Evolutionary conservation across 202 grass and related monocot species (phyloP).

Genomic region (Setaria italica): DNA sequence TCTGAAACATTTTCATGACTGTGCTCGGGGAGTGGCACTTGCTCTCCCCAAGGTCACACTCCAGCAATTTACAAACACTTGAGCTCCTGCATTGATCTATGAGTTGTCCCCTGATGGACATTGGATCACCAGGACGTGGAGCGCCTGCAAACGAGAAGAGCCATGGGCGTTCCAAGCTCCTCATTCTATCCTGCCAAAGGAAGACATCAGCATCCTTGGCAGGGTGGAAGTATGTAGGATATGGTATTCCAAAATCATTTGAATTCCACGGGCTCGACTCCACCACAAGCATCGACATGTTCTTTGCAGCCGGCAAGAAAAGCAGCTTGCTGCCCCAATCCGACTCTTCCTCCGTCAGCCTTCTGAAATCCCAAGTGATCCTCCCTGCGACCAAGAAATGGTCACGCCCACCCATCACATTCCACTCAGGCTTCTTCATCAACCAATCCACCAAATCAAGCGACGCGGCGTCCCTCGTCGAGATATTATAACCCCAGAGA

Average conservation of each 20-base stretch:
- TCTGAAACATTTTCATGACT: conserved; percentile 98
- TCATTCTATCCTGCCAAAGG: conserved; percentile 92
- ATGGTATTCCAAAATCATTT: conserved; percentile 92
- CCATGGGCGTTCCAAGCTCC: conserved; percentile 77
- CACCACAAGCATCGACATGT: conserved; percentile 98
- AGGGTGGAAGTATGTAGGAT: conserved; percentile 96
- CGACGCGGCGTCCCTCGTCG: conserved; percentile 74
- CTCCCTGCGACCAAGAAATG: conserved; percentile 94
- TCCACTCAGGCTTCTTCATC: conserved; percentile 81
- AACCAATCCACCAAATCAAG: conserved; percentile 92
- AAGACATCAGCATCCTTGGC: conserved; percentile 84
- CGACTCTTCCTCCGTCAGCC: conserved; percentile 68
- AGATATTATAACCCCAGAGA: conserved; percentile 92
- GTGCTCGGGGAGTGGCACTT: conserved; percentile 92
- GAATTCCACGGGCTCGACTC: conserved; percentile 96
- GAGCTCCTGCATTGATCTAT: conserved; percentile 92
- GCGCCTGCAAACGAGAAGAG: conserved; percentile 97
- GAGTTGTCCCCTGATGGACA: conserved; percentile 85
- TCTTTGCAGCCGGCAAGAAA: conserved; percentile 83
- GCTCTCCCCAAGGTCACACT: conserved; percentile 95
- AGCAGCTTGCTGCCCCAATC: conserved; percentile 98
- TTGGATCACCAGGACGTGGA: conserved; percentile 85
- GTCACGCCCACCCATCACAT: conserved; percentile 88
- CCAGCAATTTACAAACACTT: conserved; percentile 77
- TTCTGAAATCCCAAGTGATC: conserved; percentile 98